A percentile compares a stretch with the other conserved stretches of the same genome.
phyloP scores from a whole-genome alignment of 2,329 filamentous ascomycete species.

The Leptographium procerum region DNA sequence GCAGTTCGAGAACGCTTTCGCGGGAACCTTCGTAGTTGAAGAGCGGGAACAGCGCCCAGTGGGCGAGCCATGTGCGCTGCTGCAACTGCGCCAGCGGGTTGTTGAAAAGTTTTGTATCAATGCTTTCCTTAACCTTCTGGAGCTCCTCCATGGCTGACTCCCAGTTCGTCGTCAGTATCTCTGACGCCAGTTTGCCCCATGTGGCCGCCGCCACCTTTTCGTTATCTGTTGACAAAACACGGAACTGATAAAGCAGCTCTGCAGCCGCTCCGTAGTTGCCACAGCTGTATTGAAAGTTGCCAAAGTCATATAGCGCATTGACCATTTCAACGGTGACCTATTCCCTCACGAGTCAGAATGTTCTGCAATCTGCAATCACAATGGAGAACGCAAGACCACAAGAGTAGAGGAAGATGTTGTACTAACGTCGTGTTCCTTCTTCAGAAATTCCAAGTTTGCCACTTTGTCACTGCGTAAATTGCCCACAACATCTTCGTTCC shows the following conservation, averaged over 20 bases:
- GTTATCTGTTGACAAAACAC: constrained; percentile 94
- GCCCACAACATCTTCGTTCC: constrained; percentile 78
- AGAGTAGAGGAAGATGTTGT: not conserved
- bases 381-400: not conserved
- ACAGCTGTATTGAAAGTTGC: constrained; percentile 96
- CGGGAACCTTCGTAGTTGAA: constrained; percentile 94
- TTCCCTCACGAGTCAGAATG: not conserved
- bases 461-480: constrained; percentile 94
- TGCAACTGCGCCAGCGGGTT: constrained; percentile 92
- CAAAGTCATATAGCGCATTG: constrained; percentile 88
- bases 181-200: constrained; percentile 94
- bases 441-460: constrained; percentile 95
- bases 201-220: constrained; percentile 93
- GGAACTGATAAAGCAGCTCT: constrained; percentile 94
- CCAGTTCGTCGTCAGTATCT: constrained; percentile 94
- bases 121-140: constrained; percentile 78
- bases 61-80: constrained; percentile 92
- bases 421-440: constrained; percentile 84
- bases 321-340: constrained; percentile 86
- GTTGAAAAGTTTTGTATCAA: constrained; percentile 91
- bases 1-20: constrained; percentile 85
- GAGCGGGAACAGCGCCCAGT: constrained; percentile 98
- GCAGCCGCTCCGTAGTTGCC: constrained; percentile 85
- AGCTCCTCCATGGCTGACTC: constrained; percentile 86
- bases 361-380: not conserved